Conservation (phyloP, 75 land plant species). For the Pinus albicaulis region DNA sequence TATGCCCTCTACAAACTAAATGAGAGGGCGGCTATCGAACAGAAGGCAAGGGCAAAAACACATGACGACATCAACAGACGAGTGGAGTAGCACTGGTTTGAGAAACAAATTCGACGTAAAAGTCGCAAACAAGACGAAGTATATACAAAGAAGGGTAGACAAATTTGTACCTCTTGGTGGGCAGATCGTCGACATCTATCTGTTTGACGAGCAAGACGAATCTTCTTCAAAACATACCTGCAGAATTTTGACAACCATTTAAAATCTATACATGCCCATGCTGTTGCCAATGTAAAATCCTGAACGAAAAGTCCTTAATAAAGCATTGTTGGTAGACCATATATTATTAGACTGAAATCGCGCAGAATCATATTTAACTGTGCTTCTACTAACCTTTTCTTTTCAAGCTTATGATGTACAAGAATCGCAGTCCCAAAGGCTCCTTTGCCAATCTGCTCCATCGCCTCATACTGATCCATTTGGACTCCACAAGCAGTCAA, state of each 20-base stretch:
- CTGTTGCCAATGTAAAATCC: neutral
- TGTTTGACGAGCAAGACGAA: slow-evolving; percentile 78
- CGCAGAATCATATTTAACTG: too few relatives aligned
- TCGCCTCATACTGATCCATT: slow-evolving; percentile 93
- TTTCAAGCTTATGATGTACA: slow-evolving; percentile 88
- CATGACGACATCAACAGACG: neutral
- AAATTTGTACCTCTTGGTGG: slow-evolving; percentile 65
- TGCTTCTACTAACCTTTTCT: slow-evolving; percentile 68
- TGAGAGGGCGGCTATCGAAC: neutral
- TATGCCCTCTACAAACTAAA: neutral
- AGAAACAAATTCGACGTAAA: neutral
- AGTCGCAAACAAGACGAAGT: neutral
- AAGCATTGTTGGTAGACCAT: too few relatives aligned
- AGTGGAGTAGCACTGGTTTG: neutral
- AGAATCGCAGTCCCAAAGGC: slow-evolving; percentile 97
- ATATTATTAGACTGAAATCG: neutral
- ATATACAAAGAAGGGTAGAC: neutral
- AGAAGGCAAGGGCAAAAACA: neutral
- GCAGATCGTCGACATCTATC: slow-evolving; percentile 79
- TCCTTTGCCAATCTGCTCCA: slow-evolving; percentile 97
- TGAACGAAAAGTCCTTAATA: neutral
- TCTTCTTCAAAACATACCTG: slow-evolving; percentile 80
- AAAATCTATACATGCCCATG: neutral
- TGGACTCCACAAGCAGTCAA: slow-evolving; percentile 9
- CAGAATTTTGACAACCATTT: neutral